Evolutionary conservation across 129 eudicot species (phyloP), one percentile per base, ranked within the genome.

Genomic region (Escallonia herrerae): DNA sequence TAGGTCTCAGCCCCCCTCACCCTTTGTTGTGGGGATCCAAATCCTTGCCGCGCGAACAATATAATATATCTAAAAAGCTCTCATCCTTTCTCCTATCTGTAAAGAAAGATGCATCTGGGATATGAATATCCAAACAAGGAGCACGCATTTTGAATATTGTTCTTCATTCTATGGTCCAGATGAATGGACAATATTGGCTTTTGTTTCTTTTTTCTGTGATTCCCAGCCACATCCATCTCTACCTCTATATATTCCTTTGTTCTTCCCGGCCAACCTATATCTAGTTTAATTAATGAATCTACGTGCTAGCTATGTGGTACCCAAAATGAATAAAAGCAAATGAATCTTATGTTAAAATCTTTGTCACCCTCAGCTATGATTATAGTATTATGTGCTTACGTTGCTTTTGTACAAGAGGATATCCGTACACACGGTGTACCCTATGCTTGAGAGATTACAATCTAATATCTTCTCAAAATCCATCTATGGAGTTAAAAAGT

Each of bases 121-220:
- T 75, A 80, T 82, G 88, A 82, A 84, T 79, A 84, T 84, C 72
- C 89, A 62, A 56, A 69, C 4, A 22, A 22, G n/a, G 15, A 47
- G 57, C 55, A 15, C 63, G 46, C 33, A 40, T 58, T 0, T 58
- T 15, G 5, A 3, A 1, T n/a, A 44, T 6, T 46, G 4, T 33
- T 15, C 58, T 11, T 62, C 15, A 50, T 14, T 47, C 9, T 10
- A 15, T 38, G 33, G 15, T 58, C 33, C 63, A 43, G 58, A 55
- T 56, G 2, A 45, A 33, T 45, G 65, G 65, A 37, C 58, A 22
- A 22, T 22, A 22, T 22, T 1, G 33, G 73, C 65, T 37, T 46
- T 57, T 3, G 40, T 40, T 54, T 13, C 62, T 43, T 39, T 41
- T 72, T 67, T 56, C 39, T 40, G 9, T 43, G 9, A 62, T 63